phyloP scores from a whole-genome alignment of 2,329 filamentous ascomycete species.

The Fusarium sp. region DNA sequence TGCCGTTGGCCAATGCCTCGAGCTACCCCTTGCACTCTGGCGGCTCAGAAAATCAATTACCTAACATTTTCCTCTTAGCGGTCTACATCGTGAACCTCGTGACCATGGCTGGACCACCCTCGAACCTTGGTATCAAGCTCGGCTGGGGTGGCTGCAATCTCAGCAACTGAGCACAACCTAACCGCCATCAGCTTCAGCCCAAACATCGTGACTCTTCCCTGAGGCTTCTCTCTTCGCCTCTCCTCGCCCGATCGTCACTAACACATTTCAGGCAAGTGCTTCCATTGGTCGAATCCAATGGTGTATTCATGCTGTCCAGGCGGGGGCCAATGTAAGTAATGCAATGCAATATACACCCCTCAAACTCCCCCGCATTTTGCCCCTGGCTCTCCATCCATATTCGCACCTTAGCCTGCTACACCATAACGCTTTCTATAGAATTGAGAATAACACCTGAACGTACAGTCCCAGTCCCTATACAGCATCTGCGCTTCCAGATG shows the following conservation, averaged over 20 bases:
- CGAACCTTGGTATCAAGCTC: conserved; percentile 23
- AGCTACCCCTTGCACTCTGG: conserved; percentile 25
- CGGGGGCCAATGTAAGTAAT: neutral
- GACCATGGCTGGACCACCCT: conserved; percentile 24
- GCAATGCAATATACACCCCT: conserved; percentile 11
- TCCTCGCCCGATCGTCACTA: conserved; percentile 17
- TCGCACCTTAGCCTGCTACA: conserved; percentile 4
- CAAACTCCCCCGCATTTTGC: conserved; percentile 31
- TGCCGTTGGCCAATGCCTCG: conserved; percentile 32
- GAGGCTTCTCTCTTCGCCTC: conserved; percentile 4
- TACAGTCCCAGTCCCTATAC: neutral
- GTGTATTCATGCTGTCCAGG: conserved; percentile 11
- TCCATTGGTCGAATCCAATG: conserved; percentile 32
- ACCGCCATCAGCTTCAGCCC: conserved; percentile 23
- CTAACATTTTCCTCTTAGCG: conserved; percentile 41
- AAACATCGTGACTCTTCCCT: conserved; percentile 40
- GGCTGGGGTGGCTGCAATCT: conserved; percentile 23
- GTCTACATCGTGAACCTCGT: conserved; percentile 26
- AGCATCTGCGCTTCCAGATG: conserved; percentile 3
- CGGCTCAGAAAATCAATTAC: conserved; percentile 33
- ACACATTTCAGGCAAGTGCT: conserved; percentile 14
- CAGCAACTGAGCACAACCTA: neutral
- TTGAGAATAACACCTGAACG: conserved; percentile 6
- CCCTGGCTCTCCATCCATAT: conserved; percentile 4
- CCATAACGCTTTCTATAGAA: conserved; percentile 26